Percentiles rank a stretch among this genome's conserved stretches.
phyloP scores from a whole-genome alignment of 2,329 filamentous ascomycete species.

The Lasiodiplodia hormozganensis region DNA sequence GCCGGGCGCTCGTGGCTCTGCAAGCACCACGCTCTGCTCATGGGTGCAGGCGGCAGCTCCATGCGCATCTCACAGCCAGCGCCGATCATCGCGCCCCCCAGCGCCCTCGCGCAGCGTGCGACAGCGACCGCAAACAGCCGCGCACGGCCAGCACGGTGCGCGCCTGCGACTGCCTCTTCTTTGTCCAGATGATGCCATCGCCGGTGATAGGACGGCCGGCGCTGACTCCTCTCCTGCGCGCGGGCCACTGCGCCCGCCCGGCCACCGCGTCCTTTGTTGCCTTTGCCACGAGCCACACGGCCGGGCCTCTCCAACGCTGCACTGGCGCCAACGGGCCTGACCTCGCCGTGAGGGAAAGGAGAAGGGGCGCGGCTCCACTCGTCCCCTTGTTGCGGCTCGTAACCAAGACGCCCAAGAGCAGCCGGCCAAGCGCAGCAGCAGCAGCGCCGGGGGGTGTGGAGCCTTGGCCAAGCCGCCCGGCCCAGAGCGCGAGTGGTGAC shows the following conservation, averaged over 20 bases:
- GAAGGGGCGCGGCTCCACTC: conserved; percentile 24
- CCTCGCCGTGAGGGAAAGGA: conserved; percentile 14
- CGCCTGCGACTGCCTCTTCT: conserved; percentile 14
- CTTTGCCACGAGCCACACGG: conserved; percentile 25
- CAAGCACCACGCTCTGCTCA: not conserved
- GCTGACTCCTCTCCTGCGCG: conserved; percentile 17
- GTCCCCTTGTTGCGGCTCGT: conserved; percentile 19
- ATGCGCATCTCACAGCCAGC: conserved; percentile 21
- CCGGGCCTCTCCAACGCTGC: conserved; percentile 7
- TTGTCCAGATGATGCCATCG: conserved; percentile 21
- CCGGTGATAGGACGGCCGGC: conserved; percentile 13
- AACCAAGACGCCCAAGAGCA: conserved; percentile 14
- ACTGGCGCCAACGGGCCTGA: conserved; percentile 11
- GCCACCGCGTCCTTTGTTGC: conserved; percentile 16
- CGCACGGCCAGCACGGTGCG: not conserved
- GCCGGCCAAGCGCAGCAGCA: not conserved
- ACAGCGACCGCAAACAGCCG: conserved; percentile 23
- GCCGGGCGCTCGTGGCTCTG: conserved; percentile 19
- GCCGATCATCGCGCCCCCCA: conserved; percentile 14
- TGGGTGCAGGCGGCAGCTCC: conserved; percentile 1
- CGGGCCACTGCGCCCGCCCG: not conserved
- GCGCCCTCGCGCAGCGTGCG: conserved; percentile 2
- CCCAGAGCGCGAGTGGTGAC: conserved; percentile 9
- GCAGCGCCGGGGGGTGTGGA: not conserved
- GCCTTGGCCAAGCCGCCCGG: not conserved